A percentile compares a stretch with the other conserved stretches of the same genome.
These are phyloP conservation scores for Backusella luteola DNA, from an alignment of 192 early-diverging fungal species.

Conservation along the genomic window DNA sequence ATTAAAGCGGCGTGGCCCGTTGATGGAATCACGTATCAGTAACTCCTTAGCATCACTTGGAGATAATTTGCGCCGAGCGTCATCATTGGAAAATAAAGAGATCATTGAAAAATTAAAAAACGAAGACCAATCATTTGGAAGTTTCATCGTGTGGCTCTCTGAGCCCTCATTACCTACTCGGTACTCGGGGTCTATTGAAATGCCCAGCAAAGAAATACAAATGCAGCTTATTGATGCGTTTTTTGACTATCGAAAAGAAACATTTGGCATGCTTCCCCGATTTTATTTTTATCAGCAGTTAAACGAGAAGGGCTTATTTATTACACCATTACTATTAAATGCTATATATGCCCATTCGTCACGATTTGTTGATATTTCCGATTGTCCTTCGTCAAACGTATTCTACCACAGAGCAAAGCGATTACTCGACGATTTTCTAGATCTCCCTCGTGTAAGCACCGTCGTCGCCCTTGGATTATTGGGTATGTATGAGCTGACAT, in stretches of 20 bases:
- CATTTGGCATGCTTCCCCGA: not conserved
- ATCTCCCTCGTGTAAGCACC: constrained; percentile 28
- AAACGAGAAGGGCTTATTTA: constrained; percentile 11
- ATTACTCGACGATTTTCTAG: constrained; percentile 33
- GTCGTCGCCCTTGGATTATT: constrained; percentile 17
- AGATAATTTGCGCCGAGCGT: constrained; percentile 9
- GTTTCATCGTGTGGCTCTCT: constrained; percentile 8
- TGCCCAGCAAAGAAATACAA: constrained; percentile 27
- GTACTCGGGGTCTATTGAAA: constrained; percentile 22
- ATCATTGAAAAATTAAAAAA: not conserved
- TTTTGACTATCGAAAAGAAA: constrained; percentile 17
- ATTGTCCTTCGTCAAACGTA: constrained; percentile 18
- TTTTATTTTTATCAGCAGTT: constrained; percentile 21
- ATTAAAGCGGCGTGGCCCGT: constrained; percentile 1
- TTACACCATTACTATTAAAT: constrained; percentile 28
- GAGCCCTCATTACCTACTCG: constrained; percentile 25
- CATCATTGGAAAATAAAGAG: not conserved
- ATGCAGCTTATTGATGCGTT: constrained; percentile 27
- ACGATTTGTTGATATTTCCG: constrained; percentile 7
- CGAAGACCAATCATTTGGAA: not conserved
- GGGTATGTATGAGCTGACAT: not conserved
- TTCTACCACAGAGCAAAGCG: constrained; percentile 30
- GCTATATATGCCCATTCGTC: constrained; percentile 30
- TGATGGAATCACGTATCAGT: constrained; percentile 10
- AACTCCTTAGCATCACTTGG: constrained; percentile 2